These are phyloP conservation scores for Carallia pectinifolia DNA, from an alignment of 345 rosid genomes.

Conservation along the genomic window DNA sequence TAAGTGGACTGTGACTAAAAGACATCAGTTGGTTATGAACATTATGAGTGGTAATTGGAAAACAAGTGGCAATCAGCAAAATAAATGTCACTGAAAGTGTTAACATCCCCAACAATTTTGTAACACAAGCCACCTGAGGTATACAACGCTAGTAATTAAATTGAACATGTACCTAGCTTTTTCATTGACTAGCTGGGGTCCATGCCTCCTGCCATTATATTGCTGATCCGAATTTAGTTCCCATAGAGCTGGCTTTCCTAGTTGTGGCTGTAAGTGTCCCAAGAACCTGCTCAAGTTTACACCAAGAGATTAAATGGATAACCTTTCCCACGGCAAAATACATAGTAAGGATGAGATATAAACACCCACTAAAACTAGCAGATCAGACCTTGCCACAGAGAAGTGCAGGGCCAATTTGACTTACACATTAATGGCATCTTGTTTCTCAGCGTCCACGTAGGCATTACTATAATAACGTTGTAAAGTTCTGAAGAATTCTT, in stretches of 20 bases:
- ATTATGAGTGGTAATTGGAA: too few species aligned
- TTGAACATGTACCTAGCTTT: constrained; percentile 42
- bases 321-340: constrained; percentile 1
- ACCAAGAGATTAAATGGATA: constrained; percentile 5
- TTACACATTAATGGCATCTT: constrained; percentile 93
- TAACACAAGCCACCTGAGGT: background rate
- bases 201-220: constrained; percentile 46
- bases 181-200: constrained; percentile 38
- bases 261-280: constrained; percentile 94
- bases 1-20: too few species aligned
- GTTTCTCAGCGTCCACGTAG: constrained; percentile 88
- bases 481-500: constrained; percentile 77
- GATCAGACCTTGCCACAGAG: background rate
- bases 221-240: constrained; percentile 81
- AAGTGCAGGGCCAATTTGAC: constrained; percentile 21
- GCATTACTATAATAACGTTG: constrained; percentile 95
- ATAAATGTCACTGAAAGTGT: too few species aligned
- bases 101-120: background rate
- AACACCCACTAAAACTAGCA: background rate
- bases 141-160: constrained; percentile 3
- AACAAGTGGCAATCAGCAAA: too few species aligned
- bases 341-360: background rate
- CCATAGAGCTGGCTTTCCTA: constrained; percentile 87
- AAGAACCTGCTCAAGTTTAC: constrained; percentile 58
- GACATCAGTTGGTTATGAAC: too few species aligned